Evolutionary conservation across 805 yeast species (phyloP).

Genomic region (Wickerhamiella occidentalis): DNA sequence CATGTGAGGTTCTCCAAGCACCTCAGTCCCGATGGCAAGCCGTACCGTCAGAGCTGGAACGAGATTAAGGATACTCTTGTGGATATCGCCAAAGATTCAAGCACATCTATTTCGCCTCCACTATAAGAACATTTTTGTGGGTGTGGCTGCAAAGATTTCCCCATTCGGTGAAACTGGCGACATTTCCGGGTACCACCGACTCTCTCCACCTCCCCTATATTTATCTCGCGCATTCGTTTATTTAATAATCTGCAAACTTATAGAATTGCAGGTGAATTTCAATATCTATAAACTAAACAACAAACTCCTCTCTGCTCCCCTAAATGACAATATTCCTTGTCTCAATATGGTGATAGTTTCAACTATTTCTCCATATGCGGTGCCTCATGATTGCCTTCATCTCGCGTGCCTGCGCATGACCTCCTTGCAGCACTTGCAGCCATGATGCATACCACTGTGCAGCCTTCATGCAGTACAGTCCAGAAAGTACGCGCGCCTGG

Average conservation of each 20-base stretch:
- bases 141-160: not conserved
- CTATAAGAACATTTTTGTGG: not conserved
- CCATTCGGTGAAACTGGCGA: too few species aligned
- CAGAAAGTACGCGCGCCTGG: too few species aligned
- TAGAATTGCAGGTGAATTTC: not conserved
- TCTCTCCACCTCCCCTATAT: not conserved
- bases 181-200: too few species aligned
- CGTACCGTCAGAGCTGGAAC: conserved; percentile 18
- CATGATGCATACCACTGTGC: too few species aligned
- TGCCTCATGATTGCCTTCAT: too few species aligned
- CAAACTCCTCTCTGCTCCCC: too few species aligned
- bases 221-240: not conserved
- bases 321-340: too few species aligned
- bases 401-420: too few species aligned
- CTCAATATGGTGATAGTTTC: too few species aligned
- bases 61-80: conserved; percentile 23
- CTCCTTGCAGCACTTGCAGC: too few species aligned
- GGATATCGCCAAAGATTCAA: conserved; percentile 23
- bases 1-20: conserved; percentile 19
- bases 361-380: too few species aligned
- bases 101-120: conserved; percentile 4
- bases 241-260: not conserved
- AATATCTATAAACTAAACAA: not conserved
- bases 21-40: conserved; percentile 18
- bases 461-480: too few species aligned